These are phyloP conservation scores for Dictyostelium capitatum DNA, from an alignment of 78 protist species.

Conservation along the genomic window DNA sequence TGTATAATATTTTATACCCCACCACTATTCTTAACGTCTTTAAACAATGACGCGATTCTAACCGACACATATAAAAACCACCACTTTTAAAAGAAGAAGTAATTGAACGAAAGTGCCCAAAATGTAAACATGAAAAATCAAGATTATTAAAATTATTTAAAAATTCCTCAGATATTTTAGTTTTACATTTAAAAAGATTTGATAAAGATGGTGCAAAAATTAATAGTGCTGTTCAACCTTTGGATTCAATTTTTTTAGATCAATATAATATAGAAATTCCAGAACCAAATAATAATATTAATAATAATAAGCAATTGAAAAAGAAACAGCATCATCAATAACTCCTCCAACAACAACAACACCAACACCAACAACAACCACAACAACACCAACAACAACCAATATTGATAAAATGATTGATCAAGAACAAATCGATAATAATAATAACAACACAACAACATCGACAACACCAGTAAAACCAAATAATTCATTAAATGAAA, in stretches of 20 bases:
- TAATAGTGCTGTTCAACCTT: not conserved
- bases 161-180: slow-evolving; percentile 18
- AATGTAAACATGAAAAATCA: slow-evolving; percentile 37
- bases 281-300: not conserved
- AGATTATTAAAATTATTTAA: slow-evolving; percentile 17
- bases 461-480: too few species aligned
- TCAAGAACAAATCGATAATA: not conserved
- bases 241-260: not conserved
- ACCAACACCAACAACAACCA: too few species aligned
- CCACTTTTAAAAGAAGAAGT: slow-evolving; percentile 68
- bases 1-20: too few species aligned
- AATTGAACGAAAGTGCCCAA: slow-evolving; percentile 60
- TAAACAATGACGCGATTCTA: too few species aligned
- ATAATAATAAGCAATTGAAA: not conserved
- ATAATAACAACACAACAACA: not conserved
- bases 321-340: too few species aligned
- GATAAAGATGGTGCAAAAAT: not conserved
- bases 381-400: too few species aligned
- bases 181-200: slow-evolving; percentile 57
- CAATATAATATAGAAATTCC: not conserved
- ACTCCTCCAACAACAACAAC: too few species aligned
- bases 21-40: too few species aligned
- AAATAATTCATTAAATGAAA: not conserved
- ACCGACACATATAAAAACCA: too few species aligned
- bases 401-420: not conserved